A percentile compares a stretch with the other conserved stretches of the same genome.
Evolutionary conservation across 2,329 filamentous ascomycete species (phyloP).

Genomic region (Fusarium goolgardi): DNA sequence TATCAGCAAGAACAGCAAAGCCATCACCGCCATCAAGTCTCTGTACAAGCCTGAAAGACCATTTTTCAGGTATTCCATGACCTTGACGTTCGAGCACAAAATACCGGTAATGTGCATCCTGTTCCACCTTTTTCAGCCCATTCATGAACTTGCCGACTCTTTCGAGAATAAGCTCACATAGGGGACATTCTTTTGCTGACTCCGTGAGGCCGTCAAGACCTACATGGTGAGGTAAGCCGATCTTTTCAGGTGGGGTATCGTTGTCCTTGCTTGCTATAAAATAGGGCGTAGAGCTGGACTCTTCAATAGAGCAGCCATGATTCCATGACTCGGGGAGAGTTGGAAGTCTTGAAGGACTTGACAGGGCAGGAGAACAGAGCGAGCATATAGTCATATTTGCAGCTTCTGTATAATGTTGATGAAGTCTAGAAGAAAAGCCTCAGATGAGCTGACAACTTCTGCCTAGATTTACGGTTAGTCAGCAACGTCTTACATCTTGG

Average conservation of each 20-base stretch:
- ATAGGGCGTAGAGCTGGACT: neutral
- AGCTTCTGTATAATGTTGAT: neutral
- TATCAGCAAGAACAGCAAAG: constrained; percentile 5
- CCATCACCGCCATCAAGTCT: constrained; percentile 16
- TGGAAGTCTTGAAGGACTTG: neutral
- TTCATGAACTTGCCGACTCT: neutral
- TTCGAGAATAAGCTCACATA: neutral
- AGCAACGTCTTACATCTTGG: neutral
- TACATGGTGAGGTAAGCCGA: neutral
- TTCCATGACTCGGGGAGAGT: neutral
- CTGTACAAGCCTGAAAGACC: constrained; percentile 2
- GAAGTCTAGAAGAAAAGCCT: neutral
- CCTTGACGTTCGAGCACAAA: neutral
- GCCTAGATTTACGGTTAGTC: neutral
- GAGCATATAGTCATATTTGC: neutral
- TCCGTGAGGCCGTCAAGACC: neutral
- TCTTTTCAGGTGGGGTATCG: neutral
- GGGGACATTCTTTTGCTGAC: neutral
- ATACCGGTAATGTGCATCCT: neutral
- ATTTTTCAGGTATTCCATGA: constrained; percentile 2
- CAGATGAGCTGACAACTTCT: neutral
- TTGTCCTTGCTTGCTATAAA: neutral
- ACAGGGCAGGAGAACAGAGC: neutral
- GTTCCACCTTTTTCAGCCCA: neutral
- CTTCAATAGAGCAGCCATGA: accelerated